A percentile compares a stretch with the other conserved stretches of the same genome.
These are phyloP conservation scores for Claviceps sp. DNA, from an alignment of 2,329 filamentous ascomycete species.

Conservation along the genomic window DNA sequence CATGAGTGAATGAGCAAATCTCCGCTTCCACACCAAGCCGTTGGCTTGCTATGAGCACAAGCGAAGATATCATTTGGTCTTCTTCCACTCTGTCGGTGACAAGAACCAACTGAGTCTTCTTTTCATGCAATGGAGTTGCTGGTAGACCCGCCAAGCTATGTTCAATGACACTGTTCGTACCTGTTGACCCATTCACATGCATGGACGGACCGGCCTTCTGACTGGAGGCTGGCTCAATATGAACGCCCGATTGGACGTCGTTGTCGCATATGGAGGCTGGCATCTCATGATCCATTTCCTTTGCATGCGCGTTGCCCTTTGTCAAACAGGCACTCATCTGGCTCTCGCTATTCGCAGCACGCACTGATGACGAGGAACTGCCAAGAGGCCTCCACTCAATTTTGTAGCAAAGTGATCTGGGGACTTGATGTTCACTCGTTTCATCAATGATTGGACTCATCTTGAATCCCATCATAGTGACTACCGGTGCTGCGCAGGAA, in stretches of 20 bases:
- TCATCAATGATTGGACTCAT: slow-evolving; percentile 29
- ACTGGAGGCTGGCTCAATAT: not conserved
- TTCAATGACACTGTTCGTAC: not conserved
- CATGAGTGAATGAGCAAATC: slow-evolving; percentile 9
- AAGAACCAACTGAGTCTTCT: slow-evolving; percentile 8
- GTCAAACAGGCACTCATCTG: not conserved
- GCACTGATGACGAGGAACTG: slow-evolving; percentile 7
- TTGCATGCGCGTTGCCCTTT: not conserved
- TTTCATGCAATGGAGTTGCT: no score
- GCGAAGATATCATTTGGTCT: slow-evolving; percentile 10
- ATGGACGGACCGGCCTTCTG: not conserved
- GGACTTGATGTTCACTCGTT: slow-evolving; percentile 6
- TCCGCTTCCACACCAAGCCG: slow-evolving; percentile 10
- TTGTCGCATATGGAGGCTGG: not conserved
- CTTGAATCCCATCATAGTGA: slow-evolving; percentile 23
- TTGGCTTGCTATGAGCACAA: slow-evolving; percentile 2
- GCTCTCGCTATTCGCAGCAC: no score
- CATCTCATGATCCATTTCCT: not conserved
- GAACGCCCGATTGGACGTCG: not conserved
- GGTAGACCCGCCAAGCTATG: not conserved
- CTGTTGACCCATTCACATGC: not conserved
- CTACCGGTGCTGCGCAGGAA: slow-evolving; percentile 16
- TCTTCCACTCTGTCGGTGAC: slow-evolving; percentile 12
- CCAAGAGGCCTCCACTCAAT: slow-evolving; percentile 25
- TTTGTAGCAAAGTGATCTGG: slow-evolving; percentile 28